Evolutionary conservation across 805 yeast species (phyloP), one percentile per base, ranked within the genome.

Genomic region (Yarrowia keelungensis): DNA sequence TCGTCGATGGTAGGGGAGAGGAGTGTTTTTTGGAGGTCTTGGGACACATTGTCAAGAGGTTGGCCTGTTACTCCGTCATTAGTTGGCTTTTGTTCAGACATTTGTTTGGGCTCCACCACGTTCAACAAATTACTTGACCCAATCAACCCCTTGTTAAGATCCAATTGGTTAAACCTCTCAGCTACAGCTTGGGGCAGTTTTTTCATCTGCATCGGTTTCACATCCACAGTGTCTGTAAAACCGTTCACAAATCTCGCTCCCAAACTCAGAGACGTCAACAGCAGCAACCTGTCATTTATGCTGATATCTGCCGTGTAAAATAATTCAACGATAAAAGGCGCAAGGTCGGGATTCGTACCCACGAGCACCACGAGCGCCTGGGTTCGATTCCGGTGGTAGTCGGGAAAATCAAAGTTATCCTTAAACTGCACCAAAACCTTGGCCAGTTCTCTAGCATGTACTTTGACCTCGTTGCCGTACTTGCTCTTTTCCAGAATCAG

Each of bases 271-370:
- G 90, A 79, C 5, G 93, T 85, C 19, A 95, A 76, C 9, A 93
- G 81, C 38, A 85, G 79, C 78, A 93, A 81, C 59, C 98, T 78
- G 70, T 89, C 93, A 70, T 90, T 95, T 19, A 95, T 76, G 0
- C 97, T 91, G 71, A 89, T 86, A 74, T 94, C 99, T 0, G 93
- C 92, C 0, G 83, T 81, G 43, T 86, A 79, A 16, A 92, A 79
- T 16, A 88, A 76, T 36, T 80, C 75, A 49, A 85, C 77, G 8
- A 80, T 73, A 8, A 78, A 72, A 0, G 77, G 71, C 0, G 67
- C 76, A 36, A 82, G 81, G 0, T 79, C 74, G 0, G 91, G 86
- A 59, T 81, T 81, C 0, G 87, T 80, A 0, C 84, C 87, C 16
- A 90, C 79, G 0, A 91, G 80, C 1, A 95, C 86, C 8, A 89